A percentile compares a stretch with the other conserved stretches of the same genome.
phyloP scores from a whole-genome alignment of 345 rosid genomes.

The Eucalyptus shirleyi region DNA sequence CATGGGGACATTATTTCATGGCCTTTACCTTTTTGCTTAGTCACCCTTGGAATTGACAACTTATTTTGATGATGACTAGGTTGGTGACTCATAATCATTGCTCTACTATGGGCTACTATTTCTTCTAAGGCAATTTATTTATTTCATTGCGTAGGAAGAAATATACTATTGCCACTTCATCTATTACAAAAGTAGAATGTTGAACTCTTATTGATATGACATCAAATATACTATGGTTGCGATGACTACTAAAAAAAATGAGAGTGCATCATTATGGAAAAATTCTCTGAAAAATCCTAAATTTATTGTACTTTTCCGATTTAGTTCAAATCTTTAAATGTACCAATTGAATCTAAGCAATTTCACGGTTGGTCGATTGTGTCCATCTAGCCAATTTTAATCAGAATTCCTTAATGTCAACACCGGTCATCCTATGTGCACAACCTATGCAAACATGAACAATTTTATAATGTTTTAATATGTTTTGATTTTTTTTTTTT shows the following conservation, averaged over 20 bases:
- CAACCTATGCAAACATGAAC: fast-evolving
- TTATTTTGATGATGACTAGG: background rate
- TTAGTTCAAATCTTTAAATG: too few species aligned
- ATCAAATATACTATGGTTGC: background rate
- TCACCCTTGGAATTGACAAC: background rate
- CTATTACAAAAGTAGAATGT: background rate
- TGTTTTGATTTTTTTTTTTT: too few species aligned
- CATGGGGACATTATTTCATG: background rate
- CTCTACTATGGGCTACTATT: background rate
- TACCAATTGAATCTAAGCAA: too few species aligned
- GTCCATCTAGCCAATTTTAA: background rate
- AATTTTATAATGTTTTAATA: too few species aligned
- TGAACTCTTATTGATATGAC: background rate
- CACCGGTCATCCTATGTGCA: background rate
- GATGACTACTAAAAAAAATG: background rate
- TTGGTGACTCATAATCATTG: background rate
- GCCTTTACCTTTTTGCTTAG: background rate
- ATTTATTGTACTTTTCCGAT: background rate
- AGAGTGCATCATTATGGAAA: background rate
- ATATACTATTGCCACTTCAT: background rate
- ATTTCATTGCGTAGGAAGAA: background rate
- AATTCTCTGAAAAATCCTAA: too few species aligned
- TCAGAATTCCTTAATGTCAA: fast-evolving
- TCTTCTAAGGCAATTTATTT: background rate
- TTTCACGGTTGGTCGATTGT: background rate